Conservation (phyloP, 2,329 filamentous ascomycete genomes). For the Colletotrichum tanaceti region DNA sequence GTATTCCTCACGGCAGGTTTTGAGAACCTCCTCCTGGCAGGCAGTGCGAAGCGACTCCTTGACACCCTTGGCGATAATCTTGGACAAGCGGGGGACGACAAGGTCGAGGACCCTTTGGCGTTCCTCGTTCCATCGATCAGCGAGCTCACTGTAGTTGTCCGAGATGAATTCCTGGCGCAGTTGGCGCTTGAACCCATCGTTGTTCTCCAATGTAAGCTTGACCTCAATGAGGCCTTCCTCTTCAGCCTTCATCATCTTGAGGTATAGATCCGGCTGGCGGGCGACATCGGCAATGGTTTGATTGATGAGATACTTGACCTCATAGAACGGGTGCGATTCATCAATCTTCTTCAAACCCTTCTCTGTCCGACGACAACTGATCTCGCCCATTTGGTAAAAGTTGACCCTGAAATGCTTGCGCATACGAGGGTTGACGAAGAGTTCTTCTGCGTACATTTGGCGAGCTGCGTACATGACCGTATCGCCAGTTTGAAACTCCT, state of each 20-base stretch:
- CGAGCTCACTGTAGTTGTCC: slow-evolving; percentile 94
- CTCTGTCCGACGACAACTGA: slow-evolving; percentile 91
- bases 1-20: slow-evolving; percentile 88
- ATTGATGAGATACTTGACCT: slow-evolving; percentile 95
- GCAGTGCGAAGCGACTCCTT: slow-evolving; percentile 95
- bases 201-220: slow-evolving; percentile 79
- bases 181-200: slow-evolving; percentile 79
- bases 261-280: slow-evolving; percentile 85
- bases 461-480: slow-evolving; percentile 83
- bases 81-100: slow-evolving; percentile 84
- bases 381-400: slow-evolving; percentile 84
- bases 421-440: slow-evolving; percentile 88
- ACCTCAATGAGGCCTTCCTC: slow-evolving; percentile 93
- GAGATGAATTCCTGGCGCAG: slow-evolving; percentile 89
- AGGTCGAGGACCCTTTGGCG: slow-evolving; percentile 85
- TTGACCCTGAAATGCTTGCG: slow-evolving; percentile 85
- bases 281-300: slow-evolving; percentile 87
- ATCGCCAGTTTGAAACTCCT: slow-evolving; percentile 79
- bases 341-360: slow-evolving; percentile 95
- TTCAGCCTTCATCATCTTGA: slow-evolving; percentile 98
- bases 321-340: slow-evolving; percentile 95
- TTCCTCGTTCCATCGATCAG: slow-evolving; percentile 93
- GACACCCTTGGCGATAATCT: slow-evolving; percentile 87
- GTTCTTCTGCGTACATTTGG: slow-evolving; percentile 89
- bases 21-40: slow-evolving; percentile 93